Conservation (phyloP, 306 rosid genomes). For the Acacia confusa region DNA sequence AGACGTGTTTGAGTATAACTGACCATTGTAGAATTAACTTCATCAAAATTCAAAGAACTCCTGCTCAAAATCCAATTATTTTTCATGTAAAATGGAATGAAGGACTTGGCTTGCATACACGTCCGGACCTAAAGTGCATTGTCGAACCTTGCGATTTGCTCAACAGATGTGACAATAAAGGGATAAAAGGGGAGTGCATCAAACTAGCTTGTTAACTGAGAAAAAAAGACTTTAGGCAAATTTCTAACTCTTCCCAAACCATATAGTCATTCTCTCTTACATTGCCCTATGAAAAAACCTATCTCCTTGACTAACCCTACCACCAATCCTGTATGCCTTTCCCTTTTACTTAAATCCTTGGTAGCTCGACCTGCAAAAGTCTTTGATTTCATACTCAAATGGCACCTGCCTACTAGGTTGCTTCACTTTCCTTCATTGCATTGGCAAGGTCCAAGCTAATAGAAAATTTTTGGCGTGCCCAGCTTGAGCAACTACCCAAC, state of each 20-base stretch:
- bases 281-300: conserved; percentile 16
- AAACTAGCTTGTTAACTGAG: not conserved
- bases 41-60: not conserved
- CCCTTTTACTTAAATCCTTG: not conserved
- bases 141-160: not conserved
- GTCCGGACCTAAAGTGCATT: not conserved
- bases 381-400: conserved; percentile 1
- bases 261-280: not conserved
- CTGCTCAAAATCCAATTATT: not conserved
- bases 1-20: not conserved
- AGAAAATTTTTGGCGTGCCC: conserved; percentile 35
- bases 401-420: conserved; percentile 29
- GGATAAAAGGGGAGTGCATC: not conserved
- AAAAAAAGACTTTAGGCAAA: not conserved
- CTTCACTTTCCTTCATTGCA: conserved; percentile 20
- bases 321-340: not conserved
- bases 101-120: not conserved
- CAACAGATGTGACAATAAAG: not conserved
- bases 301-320: not conserved
- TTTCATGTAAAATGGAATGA: not conserved
- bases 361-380: not conserved
- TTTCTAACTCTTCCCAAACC: not conserved
- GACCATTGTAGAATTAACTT: not conserved
- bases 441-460: conserved; percentile 23
- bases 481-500: not conserved